Base-by-base conservation (phyloP, 768 basidiomycete genomes). In the Suillus subalutaceus region DNA sequence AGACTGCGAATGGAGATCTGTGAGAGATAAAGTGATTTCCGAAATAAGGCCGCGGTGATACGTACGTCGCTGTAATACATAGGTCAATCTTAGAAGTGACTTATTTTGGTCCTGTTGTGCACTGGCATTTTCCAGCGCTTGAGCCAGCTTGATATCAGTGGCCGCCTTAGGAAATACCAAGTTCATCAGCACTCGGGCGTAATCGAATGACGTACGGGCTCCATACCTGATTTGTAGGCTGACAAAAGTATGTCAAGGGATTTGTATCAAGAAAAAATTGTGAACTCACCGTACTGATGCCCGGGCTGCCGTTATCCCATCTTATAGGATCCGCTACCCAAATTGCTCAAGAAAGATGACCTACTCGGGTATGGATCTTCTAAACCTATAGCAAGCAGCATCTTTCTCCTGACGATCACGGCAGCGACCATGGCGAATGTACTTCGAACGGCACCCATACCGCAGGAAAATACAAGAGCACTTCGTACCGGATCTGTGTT, bases 361-460 rank as follows among this genome's bases (percentile, higher is more conserved):
- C 80, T 87, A 43, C 76, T 62, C 5, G 84, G 83, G 74, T 94
- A 97, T 0, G 96, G 94, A 73, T 98, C 97, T 4, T 85, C 83
- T 57, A 90, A 77, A 1, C 93, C 93, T 37, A 82, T 79, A 18
- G 83, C 70, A 7, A 90, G 74, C 41, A 88, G 73, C 71, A 94
- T 91, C 72, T 90, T 92, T 58, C 97, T 83, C 52, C 97, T 83
- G 2, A 98, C 84, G 43, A 99, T 82, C 65, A 90, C 88, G 0
- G 97, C 96, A 8, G 95, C 93, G n/a, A 90, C 86, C 97, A 99
- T 99, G 4, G 94, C 95, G 73, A 97, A 99, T 0, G 96, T 98
- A 3, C 95, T 96, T 23, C 97, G 86, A 1, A 98, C 96, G 3
- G 94, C 94, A 55, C 97, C 97, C 89, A 97, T 95, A 40, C 97